A percentile compares a stretch with the other conserved stretches of the same genome.
phyloP scores from a whole-genome alignment of 164 flowering plant species.

The Macadamia tetraphylla region DNA sequence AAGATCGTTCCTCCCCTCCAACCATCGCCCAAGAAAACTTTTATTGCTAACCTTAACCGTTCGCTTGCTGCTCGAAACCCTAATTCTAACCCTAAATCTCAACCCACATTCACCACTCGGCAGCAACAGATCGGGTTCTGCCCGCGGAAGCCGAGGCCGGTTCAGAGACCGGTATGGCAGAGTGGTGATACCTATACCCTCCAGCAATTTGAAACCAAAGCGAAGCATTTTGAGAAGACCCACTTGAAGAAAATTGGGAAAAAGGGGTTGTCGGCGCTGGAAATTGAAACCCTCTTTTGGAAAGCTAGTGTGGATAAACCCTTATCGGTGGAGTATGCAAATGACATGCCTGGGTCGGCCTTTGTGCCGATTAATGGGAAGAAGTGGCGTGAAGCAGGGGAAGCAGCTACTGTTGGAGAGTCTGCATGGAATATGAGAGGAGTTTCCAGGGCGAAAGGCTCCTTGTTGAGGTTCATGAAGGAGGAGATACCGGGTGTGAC shows the following conservation, averaged over 20 bases:
- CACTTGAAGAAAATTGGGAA: conserved; percentile 44
- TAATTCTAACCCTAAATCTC: conserved; percentile 16
- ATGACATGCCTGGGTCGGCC: conserved; percentile 98
- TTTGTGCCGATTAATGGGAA: conserved; percentile 34
- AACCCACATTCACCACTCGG: conserved; percentile 83
- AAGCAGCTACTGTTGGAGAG: conserved; percentile 55
- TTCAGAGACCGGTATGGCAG: conserved; percentile 91
- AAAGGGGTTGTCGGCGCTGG: conserved; percentile 47
- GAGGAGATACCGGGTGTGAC: conserved; percentile 99
- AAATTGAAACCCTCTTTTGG: conserved; percentile 86
- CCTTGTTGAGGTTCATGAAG: conserved; percentile 92
- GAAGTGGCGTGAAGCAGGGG: conserved; percentile 28
- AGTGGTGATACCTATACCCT: conserved; percentile 80
- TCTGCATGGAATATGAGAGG: conserved; percentile 96
- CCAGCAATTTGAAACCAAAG: conserved; percentile 74
- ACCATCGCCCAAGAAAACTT: conserved; percentile 57
- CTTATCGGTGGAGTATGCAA: conserved; percentile 91
- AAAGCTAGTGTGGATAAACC: conserved; percentile 88
- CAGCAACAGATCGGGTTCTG: conserved; percentile 98
- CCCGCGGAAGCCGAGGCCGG: conserved; percentile 72
- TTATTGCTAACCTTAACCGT: conserved; percentile 58
- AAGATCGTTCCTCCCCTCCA: conserved; percentile 96
- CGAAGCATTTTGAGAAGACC: conserved; percentile 65
- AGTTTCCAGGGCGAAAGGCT: conserved; percentile 73
- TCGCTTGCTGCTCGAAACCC: conserved; percentile 52